Evolutionary conservation across 306 rosid species (phyloP), one percentile per base, ranked within the genome.

Genomic region (Amphicarpaea edgeworthii): DNA sequence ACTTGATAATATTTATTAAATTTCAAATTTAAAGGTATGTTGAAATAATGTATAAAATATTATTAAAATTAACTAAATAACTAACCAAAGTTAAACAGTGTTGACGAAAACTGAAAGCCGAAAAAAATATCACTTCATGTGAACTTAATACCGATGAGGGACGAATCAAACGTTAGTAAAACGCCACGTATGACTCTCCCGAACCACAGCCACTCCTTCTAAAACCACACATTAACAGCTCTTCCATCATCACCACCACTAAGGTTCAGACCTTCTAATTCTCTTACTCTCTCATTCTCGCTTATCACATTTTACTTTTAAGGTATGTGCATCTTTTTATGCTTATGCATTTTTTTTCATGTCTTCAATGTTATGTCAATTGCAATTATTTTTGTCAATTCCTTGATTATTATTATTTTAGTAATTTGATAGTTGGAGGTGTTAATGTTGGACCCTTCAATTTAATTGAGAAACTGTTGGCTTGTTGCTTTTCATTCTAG

Each of bases 121-220:
- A 19, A 41, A 37, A 72, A 5, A 19, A 47, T n/a, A 70, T 51
- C 65, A 5, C 1, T 53, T 62, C 32, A 6, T 30, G 16, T 24
- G 21, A 60, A 60, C 26, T 3, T 30, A 3, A 10, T 61, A 59
- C 7, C 38, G 41, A 71, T 9, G 74, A 16, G 38, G 20, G 38
- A 64, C 41, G 32, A 47, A 68, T 67, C 76, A 80, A 80, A 80
- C 83, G 70, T 57, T 75, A 64, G 21, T n/a, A 72, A 43, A 11
- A 20, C 58, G 90, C 66, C 99, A 92, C 99, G 99, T 90, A 77
- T 8, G 49, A 21, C 26, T 64, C 73, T 71, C 79, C 5, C 3
- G 34, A 84, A 76, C 97, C 97, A 90, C 87, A 95, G 85, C 92
- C 87, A 66, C 71, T 76, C 73, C 82, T 54, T 81, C 63, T 77